Evolutionary conservation across 2,329 filamentous ascomycete genomes (phyloP).

Genomic region (Aspergillus bombycis): DNA sequence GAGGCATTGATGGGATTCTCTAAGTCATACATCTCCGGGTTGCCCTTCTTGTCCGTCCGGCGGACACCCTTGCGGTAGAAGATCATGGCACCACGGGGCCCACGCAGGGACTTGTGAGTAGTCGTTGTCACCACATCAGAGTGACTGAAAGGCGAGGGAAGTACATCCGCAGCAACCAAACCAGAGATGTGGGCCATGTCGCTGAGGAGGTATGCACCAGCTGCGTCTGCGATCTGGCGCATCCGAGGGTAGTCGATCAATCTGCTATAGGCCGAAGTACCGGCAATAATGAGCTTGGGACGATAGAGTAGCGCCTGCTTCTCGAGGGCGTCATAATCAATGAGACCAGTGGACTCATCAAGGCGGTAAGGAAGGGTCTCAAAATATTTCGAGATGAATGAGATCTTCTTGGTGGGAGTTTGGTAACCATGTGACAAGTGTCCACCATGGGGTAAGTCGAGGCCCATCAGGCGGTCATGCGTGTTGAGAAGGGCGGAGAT

Average conservation of each 20-base stretch:
- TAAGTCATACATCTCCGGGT: slow-evolving; percentile 87
- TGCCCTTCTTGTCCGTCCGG: slow-evolving; percentile 87
- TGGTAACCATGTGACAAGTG: slow-evolving; percentile 98
- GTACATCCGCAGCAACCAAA: slow-evolving; percentile 88
- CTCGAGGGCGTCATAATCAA: slow-evolving; percentile 93
- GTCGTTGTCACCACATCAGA: slow-evolving; percentile 98
- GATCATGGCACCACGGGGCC: slow-evolving; percentile 98
- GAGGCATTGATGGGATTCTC: slow-evolving; percentile 98
- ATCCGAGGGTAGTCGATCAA: slow-evolving; percentile 96
- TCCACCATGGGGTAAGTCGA: slow-evolving; percentile 91
- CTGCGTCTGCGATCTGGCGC: slow-evolving; percentile 91
- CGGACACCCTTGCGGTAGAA: slow-evolving; percentile 98
- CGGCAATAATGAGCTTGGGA: slow-evolving; percentile 93
- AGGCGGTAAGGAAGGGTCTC: slow-evolving; percentile 98
- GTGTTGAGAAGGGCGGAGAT: slow-evolving; percentile 96
- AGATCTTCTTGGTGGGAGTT: slow-evolving; percentile 94
- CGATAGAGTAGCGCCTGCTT: slow-evolving; percentile 90
- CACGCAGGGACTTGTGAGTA: slow-evolving; percentile 98
- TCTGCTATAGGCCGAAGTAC: slow-evolving; percentile 97
- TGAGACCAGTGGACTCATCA: slow-evolving; percentile 76
- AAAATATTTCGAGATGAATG: slow-evolving; percentile 97
- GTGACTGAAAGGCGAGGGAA: slow-evolving; percentile 88
- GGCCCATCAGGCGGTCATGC: slow-evolving; percentile 94
- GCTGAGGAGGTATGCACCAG: slow-evolving; percentile 91
- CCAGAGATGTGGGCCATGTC: slow-evolving; percentile 99